Evolutionary conservation across 192 early-diverging fungal species (phyloP).

Genomic region (Irineochytrium annulatum): DNA sequence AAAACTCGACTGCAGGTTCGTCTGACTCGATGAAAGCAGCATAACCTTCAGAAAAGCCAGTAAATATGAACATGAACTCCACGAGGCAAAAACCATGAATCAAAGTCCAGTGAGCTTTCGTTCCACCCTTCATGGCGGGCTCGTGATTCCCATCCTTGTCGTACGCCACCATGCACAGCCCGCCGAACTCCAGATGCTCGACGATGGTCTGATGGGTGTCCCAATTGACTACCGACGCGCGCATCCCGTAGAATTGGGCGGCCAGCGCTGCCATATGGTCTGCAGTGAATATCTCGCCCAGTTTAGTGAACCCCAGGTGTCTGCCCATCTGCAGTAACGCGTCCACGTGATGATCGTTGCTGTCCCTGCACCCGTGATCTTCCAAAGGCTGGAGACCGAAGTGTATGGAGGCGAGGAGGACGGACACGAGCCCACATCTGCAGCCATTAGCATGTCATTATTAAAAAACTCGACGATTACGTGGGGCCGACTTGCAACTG

Average conservation of each 20-base stretch:
- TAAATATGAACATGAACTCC: neutral
- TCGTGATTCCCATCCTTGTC: slow-evolving; percentile 31
- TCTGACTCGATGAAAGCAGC: neutral
- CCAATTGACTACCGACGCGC: slow-evolving; percentile 8
- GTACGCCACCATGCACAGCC: slow-evolving; percentile 20
- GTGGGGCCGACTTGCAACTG: too few relatives aligned
- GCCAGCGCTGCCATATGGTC: slow-evolving; percentile 5
- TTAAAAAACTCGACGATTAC: too few relatives aligned
- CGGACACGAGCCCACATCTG: too few relatives aligned
- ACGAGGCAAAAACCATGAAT: slow-evolving; percentile 13
- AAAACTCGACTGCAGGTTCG: neutral
- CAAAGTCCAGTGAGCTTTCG: slow-evolving; percentile 27
- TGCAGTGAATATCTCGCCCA: slow-evolving; percentile 20
- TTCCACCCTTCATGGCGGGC: slow-evolving; percentile 15
- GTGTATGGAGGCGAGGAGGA: too few relatives aligned
- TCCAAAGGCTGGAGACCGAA: too few relatives aligned
- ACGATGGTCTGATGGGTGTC: neutral
- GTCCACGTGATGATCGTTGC: too few relatives aligned
- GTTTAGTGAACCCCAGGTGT: neutral
- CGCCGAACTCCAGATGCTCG: neutral
- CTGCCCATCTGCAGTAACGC: too few relatives aligned
- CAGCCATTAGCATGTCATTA: too few relatives aligned
- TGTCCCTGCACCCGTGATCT: too few relatives aligned
- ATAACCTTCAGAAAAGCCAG: neutral
- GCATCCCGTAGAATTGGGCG: neutral